A percentile compares a stretch with the other conserved stretches of the same genome.
Conservation (phyloP, 768 basidiomycete species). For the Tephrocybe sp. region DNA sequence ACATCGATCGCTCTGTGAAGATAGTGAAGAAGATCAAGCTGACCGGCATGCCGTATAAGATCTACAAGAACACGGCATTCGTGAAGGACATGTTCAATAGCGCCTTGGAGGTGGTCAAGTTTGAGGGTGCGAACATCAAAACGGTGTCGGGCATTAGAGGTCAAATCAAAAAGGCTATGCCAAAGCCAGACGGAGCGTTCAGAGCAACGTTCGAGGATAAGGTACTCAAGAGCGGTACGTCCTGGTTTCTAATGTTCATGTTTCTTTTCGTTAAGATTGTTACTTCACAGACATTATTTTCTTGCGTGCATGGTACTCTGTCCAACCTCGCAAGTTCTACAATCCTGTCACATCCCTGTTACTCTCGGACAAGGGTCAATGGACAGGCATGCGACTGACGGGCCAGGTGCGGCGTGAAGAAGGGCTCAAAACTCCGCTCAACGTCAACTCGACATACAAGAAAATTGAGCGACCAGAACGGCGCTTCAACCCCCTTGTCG, state of each 20-base stretch:
- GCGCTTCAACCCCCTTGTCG: slow-evolving; percentile 86
- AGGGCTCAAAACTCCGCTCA: slow-evolving; percentile 75
- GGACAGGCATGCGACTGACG: slow-evolving; percentile 95
- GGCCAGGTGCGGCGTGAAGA: slow-evolving; percentile 89
- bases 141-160: slow-evolving; percentile 96
- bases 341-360: slow-evolving; percentile 94
- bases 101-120: slow-evolving; percentile 94
- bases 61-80: slow-evolving; percentile 99
- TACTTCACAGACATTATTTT: slow-evolving; percentile 78
- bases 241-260: not conserved
- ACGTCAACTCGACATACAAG: slow-evolving; percentile 88
- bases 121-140: slow-evolving; percentile 94
- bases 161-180: slow-evolving; percentile 92
- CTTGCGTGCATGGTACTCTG: slow-evolving; percentile 94
- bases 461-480: slow-evolving; percentile 73
- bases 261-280: not conserved
- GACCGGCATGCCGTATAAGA: slow-evolving; percentile 93
- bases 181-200: slow-evolving; percentile 95
- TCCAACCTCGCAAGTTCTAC: slow-evolving; percentile 94
- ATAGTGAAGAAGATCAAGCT: slow-evolving; percentile 99
- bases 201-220: slow-evolving; percentile 99
- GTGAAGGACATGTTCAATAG: slow-evolving; percentile 96
- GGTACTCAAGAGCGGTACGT: slow-evolving; percentile 89
- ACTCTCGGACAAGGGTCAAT: slow-evolving; percentile 73
- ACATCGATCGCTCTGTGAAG: slow-evolving; percentile 87